phyloP scores from a whole-genome alignment of 257 asterid genomes.

The Orobanche coerulescens region DNA sequence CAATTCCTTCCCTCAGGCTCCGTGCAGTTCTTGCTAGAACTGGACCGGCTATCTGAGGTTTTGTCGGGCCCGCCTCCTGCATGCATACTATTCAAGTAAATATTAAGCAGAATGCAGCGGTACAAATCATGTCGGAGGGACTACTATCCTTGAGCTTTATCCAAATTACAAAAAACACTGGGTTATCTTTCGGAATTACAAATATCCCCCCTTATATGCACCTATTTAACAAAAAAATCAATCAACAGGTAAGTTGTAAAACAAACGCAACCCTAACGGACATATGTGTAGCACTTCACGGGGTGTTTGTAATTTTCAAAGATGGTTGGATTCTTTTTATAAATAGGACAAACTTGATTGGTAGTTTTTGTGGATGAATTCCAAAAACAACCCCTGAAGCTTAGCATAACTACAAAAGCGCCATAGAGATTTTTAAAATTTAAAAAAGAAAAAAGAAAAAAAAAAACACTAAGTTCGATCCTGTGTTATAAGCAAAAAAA shows the following conservation, averaged over 20 bases:
- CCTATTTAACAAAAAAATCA: background rate
- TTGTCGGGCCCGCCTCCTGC: constrained; percentile 52
- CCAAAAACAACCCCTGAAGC: too few relatives aligned
- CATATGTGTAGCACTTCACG: background rate
- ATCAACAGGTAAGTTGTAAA: background rate
- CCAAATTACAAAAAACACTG: background rate
- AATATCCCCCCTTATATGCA: background rate
- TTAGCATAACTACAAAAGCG: too few relatives aligned
- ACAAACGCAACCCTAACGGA: background rate
- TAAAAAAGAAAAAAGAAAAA: too few relatives aligned
- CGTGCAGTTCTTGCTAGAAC: constrained; percentile 63
- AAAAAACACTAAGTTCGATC: too few relatives aligned
- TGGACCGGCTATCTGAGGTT: constrained; percentile 34
- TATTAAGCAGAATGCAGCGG: constrained; percentile 43
- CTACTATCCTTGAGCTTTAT: background rate
- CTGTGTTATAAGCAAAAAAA: too few relatives aligned
- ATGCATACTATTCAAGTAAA: constrained; percentile 62
- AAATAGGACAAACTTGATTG: too few relatives aligned
- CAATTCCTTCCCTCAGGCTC: constrained; percentile 53
- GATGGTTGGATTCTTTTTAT: too few relatives aligned
- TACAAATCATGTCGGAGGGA: background rate
- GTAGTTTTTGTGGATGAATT: too few relatives aligned
- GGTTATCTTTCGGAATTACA: background rate
- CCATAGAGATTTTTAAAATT: too few relatives aligned
- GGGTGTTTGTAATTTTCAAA: background rate